Base-by-base conservation (phyloP, 306 rosid species). In the Casuarina equisetifolia region DNA sequence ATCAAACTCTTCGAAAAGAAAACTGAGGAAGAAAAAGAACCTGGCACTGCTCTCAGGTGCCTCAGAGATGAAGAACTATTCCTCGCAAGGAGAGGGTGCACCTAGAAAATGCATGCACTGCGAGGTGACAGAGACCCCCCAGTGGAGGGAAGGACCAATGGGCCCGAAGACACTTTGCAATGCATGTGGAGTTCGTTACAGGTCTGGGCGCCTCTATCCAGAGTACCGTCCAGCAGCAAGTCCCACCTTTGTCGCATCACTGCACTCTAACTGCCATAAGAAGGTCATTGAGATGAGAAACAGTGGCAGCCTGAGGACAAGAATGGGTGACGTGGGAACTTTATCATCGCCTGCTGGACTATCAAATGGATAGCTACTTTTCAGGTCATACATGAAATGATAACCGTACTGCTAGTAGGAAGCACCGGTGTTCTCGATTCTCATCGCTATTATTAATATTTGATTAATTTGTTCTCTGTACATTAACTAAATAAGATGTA, bases 91-190 rank as follows among this genome's bases (percentile, higher is more conserved):
- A 36, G 15, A 79, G 4, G 69, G 45, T 20, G 75, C 79, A 49
- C 19, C 70, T 12, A 82, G 84, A 83, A 89, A 80, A 82, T 93
- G 97, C 89, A 78, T 75, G 45, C 97, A 93, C 70, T 93, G 97
- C 59, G 88, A 87, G 77, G 86, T 89, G 74, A 88, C 90, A 13
- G 86, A 83, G 74, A 93, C 97, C 51, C 97, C 97, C 5, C 97
- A 91, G 61, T 93, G 97, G 97, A 82, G 97, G 75, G 97, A 93
- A 82, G 97, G 97, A 3, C 96, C 97, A 6, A 81, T 84, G 75
- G 97, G 97, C 10, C 97, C 97, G 1, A 93, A 93, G 79, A 93
- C 97, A 6, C 87, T 93, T 0, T 92, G 97, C 87, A 92, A 92
- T 78, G 97, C 97, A 13, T 92, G 97, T 20, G 97, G 97, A 3